Conservation (phyloP, 2,329 filamentous ascomycete genomes). For the Sclerotinia glacialis region DNA sequence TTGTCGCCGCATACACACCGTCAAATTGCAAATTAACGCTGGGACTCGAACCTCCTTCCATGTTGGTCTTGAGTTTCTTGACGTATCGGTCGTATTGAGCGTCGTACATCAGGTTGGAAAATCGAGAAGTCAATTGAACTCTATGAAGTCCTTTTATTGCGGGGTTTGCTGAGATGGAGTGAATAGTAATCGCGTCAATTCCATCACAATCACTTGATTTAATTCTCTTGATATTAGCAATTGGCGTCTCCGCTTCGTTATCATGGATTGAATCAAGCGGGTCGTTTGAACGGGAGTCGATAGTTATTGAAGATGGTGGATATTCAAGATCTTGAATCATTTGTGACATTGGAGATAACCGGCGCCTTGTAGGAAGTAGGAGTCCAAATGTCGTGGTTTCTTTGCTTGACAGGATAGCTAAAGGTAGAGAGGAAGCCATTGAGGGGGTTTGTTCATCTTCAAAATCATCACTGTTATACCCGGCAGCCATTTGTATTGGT, state of each 20-base stretch:
- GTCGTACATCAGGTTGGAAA: constrained; percentile 1
- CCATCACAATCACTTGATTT: not conserved
- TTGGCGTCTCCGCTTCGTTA: not conserved
- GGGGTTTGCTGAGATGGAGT: not conserved
- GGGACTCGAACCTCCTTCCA: not conserved
- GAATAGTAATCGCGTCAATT: not conserved
- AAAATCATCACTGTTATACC: no score
- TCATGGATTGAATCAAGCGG: not conserved
- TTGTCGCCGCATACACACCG: not conserved
- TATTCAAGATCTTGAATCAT: not conserved
- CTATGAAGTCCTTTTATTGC: not conserved
- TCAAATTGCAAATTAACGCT: not conserved
- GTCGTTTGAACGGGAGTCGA: not conserved
- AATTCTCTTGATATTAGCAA: not conserved
- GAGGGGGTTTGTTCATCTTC: not conserved
- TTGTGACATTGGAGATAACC: constrained; percentile 1
- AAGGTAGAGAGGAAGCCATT: not conserved
- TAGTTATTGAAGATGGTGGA: not conserved
- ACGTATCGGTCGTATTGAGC: not conserved
- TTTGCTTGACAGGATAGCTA: not conserved
- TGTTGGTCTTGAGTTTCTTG: not conserved
- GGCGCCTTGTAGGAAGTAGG: no score
- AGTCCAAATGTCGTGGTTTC: not conserved
- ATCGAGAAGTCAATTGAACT: not conserved
- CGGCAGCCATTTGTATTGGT: not conserved